These are phyloP conservation scores for Xylaria scruposa DNA, from an alignment of 495 filamentous ascomycete genomes.

Conservation along the genomic window DNA sequence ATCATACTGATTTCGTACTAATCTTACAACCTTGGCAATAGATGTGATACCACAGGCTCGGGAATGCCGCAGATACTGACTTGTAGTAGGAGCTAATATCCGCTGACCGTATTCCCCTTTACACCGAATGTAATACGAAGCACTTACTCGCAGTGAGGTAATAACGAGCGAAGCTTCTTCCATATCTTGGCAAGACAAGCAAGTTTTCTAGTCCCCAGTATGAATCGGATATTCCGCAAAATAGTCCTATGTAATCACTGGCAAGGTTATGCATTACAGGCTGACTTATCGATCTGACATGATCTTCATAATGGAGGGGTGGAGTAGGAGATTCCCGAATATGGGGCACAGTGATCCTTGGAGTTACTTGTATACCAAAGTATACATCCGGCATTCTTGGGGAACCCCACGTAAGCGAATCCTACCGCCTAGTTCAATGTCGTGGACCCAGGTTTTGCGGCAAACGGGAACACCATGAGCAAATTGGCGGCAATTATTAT, in stretches of 20 bases:
- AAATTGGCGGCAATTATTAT: conserved; percentile 7
- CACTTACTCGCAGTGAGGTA: background rate
- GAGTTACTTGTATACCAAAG: conserved; percentile 1
- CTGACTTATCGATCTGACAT: background rate
- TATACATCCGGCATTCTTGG: background rate
- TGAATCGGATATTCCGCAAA: background rate
- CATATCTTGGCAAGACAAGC: background rate
- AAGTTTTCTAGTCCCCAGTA: background rate
- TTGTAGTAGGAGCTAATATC: background rate
- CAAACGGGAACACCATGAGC: background rate
- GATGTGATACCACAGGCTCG: background rate
- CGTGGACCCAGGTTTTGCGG: background rate
- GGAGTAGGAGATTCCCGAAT: background rate
- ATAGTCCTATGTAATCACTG: background rate
- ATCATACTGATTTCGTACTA: background rate
- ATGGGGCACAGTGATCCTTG: background rate
- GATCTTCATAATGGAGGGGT: background rate
- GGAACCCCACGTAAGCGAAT: background rate
- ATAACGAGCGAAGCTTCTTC: background rate
- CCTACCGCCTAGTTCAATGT: background rate
- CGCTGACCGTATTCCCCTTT: background rate
- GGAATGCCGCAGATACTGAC: background rate
- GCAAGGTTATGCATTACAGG: background rate
- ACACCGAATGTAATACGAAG: background rate
- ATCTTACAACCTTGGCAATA: background rate